Evolutionary conservation across 345 rosid species (phyloP).

Genomic region (Geranium brycei): DNA sequence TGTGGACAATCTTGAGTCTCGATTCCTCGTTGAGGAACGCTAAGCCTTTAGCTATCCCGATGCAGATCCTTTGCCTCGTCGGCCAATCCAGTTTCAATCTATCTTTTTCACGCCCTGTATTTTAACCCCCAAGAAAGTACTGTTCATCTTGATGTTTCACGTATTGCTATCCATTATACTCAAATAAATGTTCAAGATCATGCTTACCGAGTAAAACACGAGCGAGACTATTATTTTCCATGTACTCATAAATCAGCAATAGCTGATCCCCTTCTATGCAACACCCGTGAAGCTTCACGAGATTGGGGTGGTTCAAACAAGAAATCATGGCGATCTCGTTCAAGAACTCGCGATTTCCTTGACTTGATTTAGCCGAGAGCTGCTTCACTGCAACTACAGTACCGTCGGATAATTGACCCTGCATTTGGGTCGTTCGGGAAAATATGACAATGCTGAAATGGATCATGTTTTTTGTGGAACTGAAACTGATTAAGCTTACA

Average conservation of each 20-base stretch:
- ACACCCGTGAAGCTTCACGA: constrained; percentile 18
- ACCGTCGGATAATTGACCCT: constrained; percentile 24
- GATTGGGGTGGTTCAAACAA: constrained; percentile 19
- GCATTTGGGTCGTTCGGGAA: background rate
- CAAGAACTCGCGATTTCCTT: constrained; percentile 22
- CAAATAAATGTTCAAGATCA: background rate
- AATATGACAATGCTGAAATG: background rate
- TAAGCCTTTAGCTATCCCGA: constrained; percentile 49
- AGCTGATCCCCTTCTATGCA: constrained; percentile 21
- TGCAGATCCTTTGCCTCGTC: constrained; percentile 31
- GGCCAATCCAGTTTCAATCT: constrained; percentile 37
- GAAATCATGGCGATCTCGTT: constrained; percentile 18
- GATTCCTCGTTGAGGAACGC: constrained; percentile 55
- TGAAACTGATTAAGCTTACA: background rate
- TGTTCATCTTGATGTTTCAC: no score
- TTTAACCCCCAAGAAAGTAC: constrained; percentile 5
- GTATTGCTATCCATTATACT: background rate
- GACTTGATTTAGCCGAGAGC: constrained; percentile 21
- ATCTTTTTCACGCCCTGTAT: constrained; percentile 21
- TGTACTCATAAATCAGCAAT: constrained; percentile 16
- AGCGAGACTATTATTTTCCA: constrained; percentile 23
- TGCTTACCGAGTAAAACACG: constrained; percentile 15
- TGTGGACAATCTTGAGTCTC: constrained; percentile 42
- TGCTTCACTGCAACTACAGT: constrained; percentile 18
- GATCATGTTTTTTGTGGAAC: background rate